Conservation (phyloP, 2,329 filamentous ascomycete genomes). For the Mycogone perniciosa region DNA sequence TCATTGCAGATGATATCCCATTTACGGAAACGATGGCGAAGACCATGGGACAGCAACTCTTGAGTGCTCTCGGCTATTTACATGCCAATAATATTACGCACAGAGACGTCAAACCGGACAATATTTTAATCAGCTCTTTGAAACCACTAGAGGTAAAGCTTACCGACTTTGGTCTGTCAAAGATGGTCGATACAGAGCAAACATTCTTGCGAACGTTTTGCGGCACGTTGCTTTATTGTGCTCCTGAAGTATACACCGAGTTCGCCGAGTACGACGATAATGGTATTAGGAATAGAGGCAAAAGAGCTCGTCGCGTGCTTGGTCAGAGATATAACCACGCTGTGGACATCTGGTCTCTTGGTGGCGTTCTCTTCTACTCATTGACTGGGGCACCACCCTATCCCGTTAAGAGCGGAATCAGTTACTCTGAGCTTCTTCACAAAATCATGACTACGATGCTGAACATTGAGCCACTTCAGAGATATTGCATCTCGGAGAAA, state of each 20-base stretch:
- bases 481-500: conserved; percentile 51
- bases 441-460: conserved; percentile 77
- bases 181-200: conserved; percentile 82
- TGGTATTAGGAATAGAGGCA: conserved; percentile 56
- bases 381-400: conserved; percentile 78
- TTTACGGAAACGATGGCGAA: conserved; percentile 65
- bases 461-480: conserved; percentile 57
- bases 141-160: conserved; percentile 79
- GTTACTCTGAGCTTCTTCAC: conserved; percentile 72
- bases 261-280: conserved; percentile 63
- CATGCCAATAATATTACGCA: conserved; percentile 88
- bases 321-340: conserved; percentile 77
- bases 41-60: conserved; percentile 66
- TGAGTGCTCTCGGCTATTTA: conserved; percentile 78
- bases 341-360: conserved; percentile 94
- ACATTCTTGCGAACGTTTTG: conserved; percentile 96
- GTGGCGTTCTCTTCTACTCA: conserved; percentile 82
- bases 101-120: conserved; percentile 98
- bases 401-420: conserved; percentile 67
- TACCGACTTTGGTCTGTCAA: conserved; percentile 94
- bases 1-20: conserved; percentile 54
- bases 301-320: conserved; percentile 52
- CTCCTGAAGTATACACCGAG: conserved; percentile 88
- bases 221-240: conserved; percentile 90
- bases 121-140: conserved; percentile 74